These are phyloP conservation scores for Mangifera indica DNA, from an alignment of 345 rosid genomes.

Conservation along the genomic window DNA sequence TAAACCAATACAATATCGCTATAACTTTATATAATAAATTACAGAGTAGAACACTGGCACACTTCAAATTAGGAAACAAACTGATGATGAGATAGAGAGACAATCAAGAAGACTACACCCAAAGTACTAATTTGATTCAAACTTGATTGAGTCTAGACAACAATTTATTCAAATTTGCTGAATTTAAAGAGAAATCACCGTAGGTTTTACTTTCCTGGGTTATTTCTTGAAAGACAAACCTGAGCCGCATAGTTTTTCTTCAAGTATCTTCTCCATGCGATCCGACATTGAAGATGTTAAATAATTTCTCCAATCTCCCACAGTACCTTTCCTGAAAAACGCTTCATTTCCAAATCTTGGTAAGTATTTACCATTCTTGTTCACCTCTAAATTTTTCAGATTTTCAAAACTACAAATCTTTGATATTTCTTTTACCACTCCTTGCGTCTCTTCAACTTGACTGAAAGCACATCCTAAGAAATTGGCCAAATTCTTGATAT, in stretches of 20 bases:
- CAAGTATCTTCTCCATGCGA: slow-evolving; percentile 26
- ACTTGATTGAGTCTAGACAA: no score
- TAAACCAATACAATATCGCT: no score
- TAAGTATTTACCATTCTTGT: slow-evolving; percentile 27
- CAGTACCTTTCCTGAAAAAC: slow-evolving; percentile 37
- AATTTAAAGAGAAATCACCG: no score
- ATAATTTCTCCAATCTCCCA: slow-evolving; percentile 43
- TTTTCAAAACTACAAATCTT: slow-evolving; percentile 39
- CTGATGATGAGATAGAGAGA: no score
- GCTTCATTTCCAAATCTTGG: slow-evolving; percentile 14
- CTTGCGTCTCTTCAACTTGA: slow-evolving; percentile 20
- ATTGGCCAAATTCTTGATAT: slow-evolving; percentile 26
- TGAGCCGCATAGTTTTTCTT: slow-evolving; percentile 31
- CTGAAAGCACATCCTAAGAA: slow-evolving; percentile 36
- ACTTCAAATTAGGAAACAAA: no score
- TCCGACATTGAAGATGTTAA: slow-evolving; percentile 33
- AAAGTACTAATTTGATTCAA: no score
- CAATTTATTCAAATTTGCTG: no score
- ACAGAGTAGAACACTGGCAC: no score
- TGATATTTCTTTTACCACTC: slow-evolving; percentile 28
- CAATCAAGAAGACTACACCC: no score
- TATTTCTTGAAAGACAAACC: slow-evolving; percentile 3
- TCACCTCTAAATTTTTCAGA: slow-evolving; percentile 37
- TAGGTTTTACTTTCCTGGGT: no score
- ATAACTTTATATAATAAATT: no score